Evolutionary conservation across 352 stramenopile species (phyloP).

Genomic region (Phytophthora agathidicida): DNA sequence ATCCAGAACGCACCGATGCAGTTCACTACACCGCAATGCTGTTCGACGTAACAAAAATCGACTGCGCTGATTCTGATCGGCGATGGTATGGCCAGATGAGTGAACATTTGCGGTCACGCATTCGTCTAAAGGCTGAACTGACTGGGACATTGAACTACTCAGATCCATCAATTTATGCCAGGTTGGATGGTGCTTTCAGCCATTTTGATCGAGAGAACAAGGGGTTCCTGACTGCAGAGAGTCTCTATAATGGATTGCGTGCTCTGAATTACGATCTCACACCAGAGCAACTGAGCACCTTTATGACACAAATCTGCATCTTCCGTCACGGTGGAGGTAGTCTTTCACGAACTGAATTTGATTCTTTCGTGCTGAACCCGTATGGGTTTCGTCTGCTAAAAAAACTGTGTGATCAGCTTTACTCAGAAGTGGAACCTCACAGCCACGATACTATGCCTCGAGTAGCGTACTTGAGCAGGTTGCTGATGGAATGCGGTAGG

Average conservation of each 20-base stretch:
- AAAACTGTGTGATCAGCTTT: slow-evolving; percentile 42
- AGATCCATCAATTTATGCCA: slow-evolving; percentile 29
- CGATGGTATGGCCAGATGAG: slow-evolving; percentile 32
- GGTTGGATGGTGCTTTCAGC: slow-evolving; percentile 56
- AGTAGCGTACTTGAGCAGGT: slow-evolving; percentile 55
- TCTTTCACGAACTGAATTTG: slow-evolving; percentile 79
- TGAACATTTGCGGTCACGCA: slow-evolving; percentile 52
- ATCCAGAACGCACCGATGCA: slow-evolving; percentile 23
- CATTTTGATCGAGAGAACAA: slow-evolving; percentile 71
- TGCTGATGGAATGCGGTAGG: slow-evolving; percentile 47
- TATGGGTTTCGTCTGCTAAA: slow-evolving; percentile 39
- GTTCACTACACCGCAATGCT: slow-evolving; percentile 54
- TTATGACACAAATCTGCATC: slow-evolving; percentile 49
- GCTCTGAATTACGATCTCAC: slow-evolving; percentile 53
- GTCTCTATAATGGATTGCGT: slow-evolving; percentile 42
- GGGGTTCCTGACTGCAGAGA: slow-evolving; percentile 51
- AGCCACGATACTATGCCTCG: slow-evolving; percentile 33
- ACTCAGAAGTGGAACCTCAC: slow-evolving; percentile 17
- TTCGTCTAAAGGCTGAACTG: slow-evolving; percentile 43
- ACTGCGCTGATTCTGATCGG: slow-evolving; percentile 5
- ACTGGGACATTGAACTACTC: slow-evolving; percentile 36
- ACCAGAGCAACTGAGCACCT: slow-evolving; percentile 35
- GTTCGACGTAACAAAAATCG: slow-evolving; percentile 10
- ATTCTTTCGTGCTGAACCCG: slow-evolving; percentile 76
- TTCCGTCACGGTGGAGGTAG: slow-evolving; percentile 46